These are phyloP conservation scores for Colletotrichum endophyticum DNA, from an alignment of 2,329 filamentous ascomycete genomes.

Conservation along the genomic window DNA sequence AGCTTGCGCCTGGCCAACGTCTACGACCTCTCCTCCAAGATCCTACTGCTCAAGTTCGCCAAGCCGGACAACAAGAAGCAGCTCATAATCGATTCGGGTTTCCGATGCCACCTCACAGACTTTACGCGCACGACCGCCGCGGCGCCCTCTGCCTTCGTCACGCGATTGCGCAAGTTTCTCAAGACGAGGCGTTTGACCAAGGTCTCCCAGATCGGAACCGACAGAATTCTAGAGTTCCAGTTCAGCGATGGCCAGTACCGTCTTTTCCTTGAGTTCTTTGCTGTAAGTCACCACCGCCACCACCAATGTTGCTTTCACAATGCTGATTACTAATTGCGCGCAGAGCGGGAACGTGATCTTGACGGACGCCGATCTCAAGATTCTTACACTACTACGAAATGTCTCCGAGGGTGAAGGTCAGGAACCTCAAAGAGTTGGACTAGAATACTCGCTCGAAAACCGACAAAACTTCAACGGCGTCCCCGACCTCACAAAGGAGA, in stretches of 20 bases:
- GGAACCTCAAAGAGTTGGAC: conserved; percentile 78
- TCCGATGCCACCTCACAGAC: conserved; percentile 91
- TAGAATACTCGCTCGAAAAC: conserved; percentile 80
- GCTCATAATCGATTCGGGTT: conserved; percentile 91
- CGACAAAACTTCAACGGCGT: conserved; percentile 84
- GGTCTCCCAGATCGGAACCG: conserved; percentile 86
- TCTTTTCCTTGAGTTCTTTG: conserved; percentile 94
- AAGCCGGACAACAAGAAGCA: conserved; percentile 90
- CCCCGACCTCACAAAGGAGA: conserved; percentile 75
- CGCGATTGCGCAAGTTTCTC: conserved; percentile 83
- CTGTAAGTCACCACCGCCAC: conserved; percentile 41
- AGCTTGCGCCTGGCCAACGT: conserved; percentile 88
- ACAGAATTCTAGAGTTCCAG: conserved; percentile 88
- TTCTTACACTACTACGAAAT: conserved; percentile 79
- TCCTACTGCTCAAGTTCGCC: conserved; percentile 93
- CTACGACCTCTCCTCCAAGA: conserved; percentile 94
- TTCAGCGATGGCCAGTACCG: conserved; percentile 92
- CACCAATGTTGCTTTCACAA: not conserved
- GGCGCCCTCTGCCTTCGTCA: conserved; percentile 84
- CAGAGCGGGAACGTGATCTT: conserved; percentile 89
- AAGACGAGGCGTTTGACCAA: conserved; percentile 85
- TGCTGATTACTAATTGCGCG: not conserved
- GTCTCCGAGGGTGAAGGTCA: conserved; percentile 84
- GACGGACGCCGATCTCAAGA: conserved; percentile 83
- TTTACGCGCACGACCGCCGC: conserved; percentile 88